phyloP scores from a whole-genome alignment of 305 asterid genomes.

The Stenogyne calaminthoides region DNA sequence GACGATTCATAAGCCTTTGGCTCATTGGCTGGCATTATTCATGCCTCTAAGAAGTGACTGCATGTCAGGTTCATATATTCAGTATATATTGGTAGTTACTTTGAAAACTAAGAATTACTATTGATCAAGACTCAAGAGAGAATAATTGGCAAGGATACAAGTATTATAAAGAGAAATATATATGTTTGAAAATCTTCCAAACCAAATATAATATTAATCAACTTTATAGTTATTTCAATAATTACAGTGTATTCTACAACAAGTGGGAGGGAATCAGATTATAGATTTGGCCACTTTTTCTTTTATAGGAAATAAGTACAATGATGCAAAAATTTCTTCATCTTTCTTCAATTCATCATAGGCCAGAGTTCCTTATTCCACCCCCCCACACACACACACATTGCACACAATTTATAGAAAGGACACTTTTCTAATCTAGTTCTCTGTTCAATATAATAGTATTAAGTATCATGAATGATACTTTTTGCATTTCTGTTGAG shows the following conservation, averaged over 20 bases:
- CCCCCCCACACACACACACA: no score
- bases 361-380: neutral
- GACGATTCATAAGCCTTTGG: no score
- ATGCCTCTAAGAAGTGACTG: neutral
- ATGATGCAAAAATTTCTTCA: neutral
- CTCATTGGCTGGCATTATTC: no score
- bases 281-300: neutral
- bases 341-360: neutral
- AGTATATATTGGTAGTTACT: neutral
- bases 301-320: neutral
- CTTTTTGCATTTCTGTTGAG: neutral
- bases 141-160: neutral
- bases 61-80: neutral
- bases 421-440: neutral
- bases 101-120: neutral
- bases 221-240: neutral
- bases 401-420: neutral
- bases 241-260: neutral
- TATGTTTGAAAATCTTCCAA: neutral
- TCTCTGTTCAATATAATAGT: neutral
- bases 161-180: neutral
- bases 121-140: neutral
- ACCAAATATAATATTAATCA: no score
- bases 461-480: neutral
- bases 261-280: neutral